Base-by-base conservation (phyloP, 352 stramenopile genomes). In the Globisporangium orthogonon region DNA sequence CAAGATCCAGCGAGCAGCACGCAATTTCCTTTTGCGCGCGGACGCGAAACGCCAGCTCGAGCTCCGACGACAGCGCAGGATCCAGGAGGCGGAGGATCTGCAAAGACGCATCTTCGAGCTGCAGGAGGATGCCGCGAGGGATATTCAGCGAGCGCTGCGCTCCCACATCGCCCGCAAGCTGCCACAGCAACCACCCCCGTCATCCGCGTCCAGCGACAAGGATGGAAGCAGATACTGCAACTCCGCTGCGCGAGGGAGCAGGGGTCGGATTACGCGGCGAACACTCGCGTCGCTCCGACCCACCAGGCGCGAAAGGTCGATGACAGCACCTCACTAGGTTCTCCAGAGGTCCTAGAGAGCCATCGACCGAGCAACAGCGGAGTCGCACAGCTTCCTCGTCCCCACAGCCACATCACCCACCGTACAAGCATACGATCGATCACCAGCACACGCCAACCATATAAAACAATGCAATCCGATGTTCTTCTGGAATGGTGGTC, bases 61-160 rank as follows among this genome's bases (percentile, higher is more conserved):
- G 30, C 48, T 43, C 11, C 48, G 74, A 18, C 64, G 67, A 10
- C 48, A 73, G 44, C 51, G 59, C 7, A 59, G 63, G 18, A 48
- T 63, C 37, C 62, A 45, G 3, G 57, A 70, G 4, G 61, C 71
- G 1, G 54, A 70, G 15, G 60, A 71, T 9, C 31, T 64, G 30
- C 49, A 71, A 13, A 49, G 39, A 31, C 52, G 31, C 53, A 52
- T 54, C 15, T 45, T 59, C 11, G 53, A 63, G 4, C 46, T 63
- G 35, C 61, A 64, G 9, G 31, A 58, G 28, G 52, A 67, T 10
- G 78, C 78, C 10, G 76, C 63, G 1, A 61, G 54, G 7, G 58
- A 73, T 15, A 83, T 87, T 50, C 78, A 89, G 58, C 69, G 73
- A n/a, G 46, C 72, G 6, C 60, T 70, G 29, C 66, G 78, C 29